Conservation (phyloP, 2,329 filamentous ascomycete species). For the Fragosphaeria purpurea region DNA sequence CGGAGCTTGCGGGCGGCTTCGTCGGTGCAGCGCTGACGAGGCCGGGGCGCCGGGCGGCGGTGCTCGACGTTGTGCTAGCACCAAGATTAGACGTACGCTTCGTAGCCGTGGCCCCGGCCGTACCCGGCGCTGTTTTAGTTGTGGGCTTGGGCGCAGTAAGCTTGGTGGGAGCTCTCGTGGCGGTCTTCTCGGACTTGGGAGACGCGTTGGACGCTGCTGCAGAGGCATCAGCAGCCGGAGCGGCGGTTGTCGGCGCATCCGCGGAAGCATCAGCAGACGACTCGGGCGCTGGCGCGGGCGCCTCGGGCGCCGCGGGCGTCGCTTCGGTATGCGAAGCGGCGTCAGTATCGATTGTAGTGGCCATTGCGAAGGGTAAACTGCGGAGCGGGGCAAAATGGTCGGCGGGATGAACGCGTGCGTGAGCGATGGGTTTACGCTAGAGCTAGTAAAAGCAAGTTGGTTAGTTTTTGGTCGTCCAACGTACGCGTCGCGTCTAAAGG, state of each 20-base stretch:
- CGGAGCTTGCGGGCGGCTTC: slow-evolving; percentile 20
- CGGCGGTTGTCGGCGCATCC: background rate
- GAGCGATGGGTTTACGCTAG: too few species aligned
- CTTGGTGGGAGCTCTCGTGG: slow-evolving; percentile 14
- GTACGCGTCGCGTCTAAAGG: too few species aligned
- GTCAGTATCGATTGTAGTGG: slow-evolving; percentile 22
- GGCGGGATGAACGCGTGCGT: background rate
- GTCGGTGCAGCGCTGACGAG: slow-evolving; percentile 17
- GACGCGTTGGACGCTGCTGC: slow-evolving; percentile 5
- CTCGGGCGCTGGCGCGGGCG: slow-evolving; percentile 8
- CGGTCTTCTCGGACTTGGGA: slow-evolving; percentile 11
- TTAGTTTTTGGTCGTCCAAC: too few species aligned
- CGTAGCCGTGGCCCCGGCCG: slow-evolving; percentile 5
- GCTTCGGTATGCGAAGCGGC: slow-evolving; percentile 19
- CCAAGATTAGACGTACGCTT: slow-evolving; percentile 15
- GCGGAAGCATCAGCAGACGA: slow-evolving; percentile 9
- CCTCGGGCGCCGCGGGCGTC: slow-evolving; percentile 10
- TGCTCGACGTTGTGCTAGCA: slow-evolving; percentile 5
- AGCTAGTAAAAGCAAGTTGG: too few species aligned
- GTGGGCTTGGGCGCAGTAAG: slow-evolving; percentile 15
- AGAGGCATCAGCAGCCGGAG: background rate
- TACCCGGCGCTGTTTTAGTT: slow-evolving; percentile 8
- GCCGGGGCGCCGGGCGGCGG: slow-evolving; percentile 16
- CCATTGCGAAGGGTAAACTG: slow-evolving; percentile 18
- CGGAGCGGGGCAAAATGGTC: background rate